Conservation (phyloP, 176 grass and related monocot genomes). For the Hordeum vulgare region DNA sequence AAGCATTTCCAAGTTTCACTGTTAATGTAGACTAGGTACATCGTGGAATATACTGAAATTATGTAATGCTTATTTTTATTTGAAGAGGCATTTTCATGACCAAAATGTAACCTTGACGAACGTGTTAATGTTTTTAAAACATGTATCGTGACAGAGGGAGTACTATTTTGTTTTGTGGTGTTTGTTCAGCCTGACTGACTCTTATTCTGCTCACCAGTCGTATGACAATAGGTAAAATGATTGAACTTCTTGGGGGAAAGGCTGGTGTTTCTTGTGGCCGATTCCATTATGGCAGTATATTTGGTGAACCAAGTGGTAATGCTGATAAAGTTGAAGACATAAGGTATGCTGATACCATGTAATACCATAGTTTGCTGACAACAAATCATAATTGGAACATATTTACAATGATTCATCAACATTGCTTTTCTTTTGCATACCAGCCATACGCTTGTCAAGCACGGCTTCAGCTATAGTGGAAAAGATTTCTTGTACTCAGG, state of each 20-base stretch:
- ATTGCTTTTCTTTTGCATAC: slow-evolving; percentile 27
- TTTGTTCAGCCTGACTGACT: background rate
- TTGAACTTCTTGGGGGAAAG: slow-evolving; percentile 94
- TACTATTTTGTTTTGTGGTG: background rate
- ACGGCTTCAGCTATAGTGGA: slow-evolving; percentile 91
- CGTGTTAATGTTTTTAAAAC: background rate
- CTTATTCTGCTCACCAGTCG: slow-evolving; percentile 38
- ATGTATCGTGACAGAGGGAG: background rate
- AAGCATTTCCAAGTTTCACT: background rate
- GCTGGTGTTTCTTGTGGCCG: slow-evolving; percentile 86
- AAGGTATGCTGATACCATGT: slow-evolving; percentile 42
- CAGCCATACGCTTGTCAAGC: slow-evolving; percentile 72
- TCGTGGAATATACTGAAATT: background rate
- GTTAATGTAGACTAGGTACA: background rate
- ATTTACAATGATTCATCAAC: background rate
- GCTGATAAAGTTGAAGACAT: slow-evolving; percentile 94
- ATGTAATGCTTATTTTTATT: background rate
- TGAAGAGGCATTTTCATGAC: background rate
- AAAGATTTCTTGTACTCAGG: slow-evolving; percentile 97
- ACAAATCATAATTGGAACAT: background rate
- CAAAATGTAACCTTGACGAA: background rate
- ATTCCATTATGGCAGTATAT: slow-evolving; percentile 92
- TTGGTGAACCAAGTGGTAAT: slow-evolving; percentile 86
- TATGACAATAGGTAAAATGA: slow-evolving; percentile 99
- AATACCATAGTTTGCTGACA: background rate